Conservation (phyloP, 1,284 basidiomycete genomes). For the Ganoderma meredithae region DNA sequence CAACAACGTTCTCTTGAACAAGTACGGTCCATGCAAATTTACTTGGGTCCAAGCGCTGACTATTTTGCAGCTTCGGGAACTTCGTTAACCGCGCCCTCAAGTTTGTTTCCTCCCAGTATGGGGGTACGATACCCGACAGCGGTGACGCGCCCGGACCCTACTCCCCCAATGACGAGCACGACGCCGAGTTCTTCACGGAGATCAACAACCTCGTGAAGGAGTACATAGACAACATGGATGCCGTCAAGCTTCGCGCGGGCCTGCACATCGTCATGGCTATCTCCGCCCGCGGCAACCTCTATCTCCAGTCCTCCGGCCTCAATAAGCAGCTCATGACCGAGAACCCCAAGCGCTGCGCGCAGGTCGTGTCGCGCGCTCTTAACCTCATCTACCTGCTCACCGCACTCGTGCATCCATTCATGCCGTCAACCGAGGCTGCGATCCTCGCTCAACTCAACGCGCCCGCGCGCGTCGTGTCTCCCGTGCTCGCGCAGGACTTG, state of each 20-base stretch:
- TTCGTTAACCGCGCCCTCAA: slow-evolving; percentile 97
- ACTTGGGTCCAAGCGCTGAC: slow-evolving; percentile 13
- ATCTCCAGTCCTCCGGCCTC: slow-evolving; percentile 91
- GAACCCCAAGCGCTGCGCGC: slow-evolving; percentile 86
- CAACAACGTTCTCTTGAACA: slow-evolving; percentile 95
- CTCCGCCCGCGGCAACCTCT: slow-evolving; percentile 93
- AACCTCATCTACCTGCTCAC: slow-evolving; percentile 96
- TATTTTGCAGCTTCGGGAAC: slow-evolving; percentile 84
- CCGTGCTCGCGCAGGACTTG: slow-evolving; percentile 79
- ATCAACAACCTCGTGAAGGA: slow-evolving; percentile 84
- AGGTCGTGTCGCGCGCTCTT: slow-evolving; percentile 89
- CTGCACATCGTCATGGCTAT: slow-evolving; percentile 91
- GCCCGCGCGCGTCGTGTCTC: slow-evolving; percentile 81
- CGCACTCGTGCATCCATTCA: slow-evolving; percentile 92
- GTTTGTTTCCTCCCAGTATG: slow-evolving; percentile 91
- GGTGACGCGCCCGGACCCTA: slow-evolving; percentile 72
- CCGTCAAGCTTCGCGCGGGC: slow-evolving; percentile 89
- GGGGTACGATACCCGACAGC: slow-evolving; percentile 81
- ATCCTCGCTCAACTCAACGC: slow-evolving; percentile 93
- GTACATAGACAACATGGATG: slow-evolving; percentile 91
- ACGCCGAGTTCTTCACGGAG: slow-evolving; percentile 82
- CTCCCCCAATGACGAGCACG: slow-evolving; percentile 71
- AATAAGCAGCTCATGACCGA: slow-evolving; percentile 90
- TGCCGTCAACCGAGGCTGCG: slow-evolving; percentile 88
- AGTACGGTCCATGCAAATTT: slow-evolving; percentile 55